Percentiles rank a stretch among this genome's conserved stretches.
These are phyloP conservation scores for Podospora pseudocomata DNA, from an alignment of 495 filamentous ascomycete species.

Conservation along the genomic window DNA sequence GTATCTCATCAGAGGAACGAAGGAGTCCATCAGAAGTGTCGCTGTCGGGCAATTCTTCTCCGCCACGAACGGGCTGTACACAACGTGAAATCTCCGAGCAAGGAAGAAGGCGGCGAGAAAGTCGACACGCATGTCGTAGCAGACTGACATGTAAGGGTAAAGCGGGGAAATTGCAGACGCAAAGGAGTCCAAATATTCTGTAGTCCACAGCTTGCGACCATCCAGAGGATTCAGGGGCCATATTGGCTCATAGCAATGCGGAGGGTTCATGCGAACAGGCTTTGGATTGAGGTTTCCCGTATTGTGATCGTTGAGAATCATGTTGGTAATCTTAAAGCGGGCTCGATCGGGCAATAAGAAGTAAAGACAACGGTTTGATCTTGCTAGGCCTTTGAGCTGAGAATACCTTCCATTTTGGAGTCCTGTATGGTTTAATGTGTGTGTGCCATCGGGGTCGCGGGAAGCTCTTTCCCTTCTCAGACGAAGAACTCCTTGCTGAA, in stretches of 20 bases:
- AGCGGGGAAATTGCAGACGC: conserved; percentile 15
- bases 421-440: not conserved
- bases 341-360: conserved; percentile 21
- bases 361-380: conserved; percentile 10
- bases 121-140: conserved; percentile 26
- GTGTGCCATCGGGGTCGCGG: not conserved
- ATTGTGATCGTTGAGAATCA: conserved; percentile 5
- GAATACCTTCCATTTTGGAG: not conserved
- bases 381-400: not conserved
- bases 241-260: conserved; percentile 13
- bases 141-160: conserved; percentile 19
- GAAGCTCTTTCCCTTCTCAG: conserved; percentile 11
- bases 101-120: conserved; percentile 26
- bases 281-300: conserved; percentile 12
- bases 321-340: conserved; percentile 23
- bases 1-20: conserved; percentile 27
- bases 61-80: conserved; percentile 25
- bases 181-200: conserved; percentile 28
- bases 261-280: conserved; percentile 26
- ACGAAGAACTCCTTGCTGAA: conserved; percentile 17
- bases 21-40: conserved; percentile 20
- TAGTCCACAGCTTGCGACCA: conserved; percentile 16
- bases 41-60: conserved; percentile 17
- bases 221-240: conserved; percentile 21
- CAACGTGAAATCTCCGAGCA: conserved; percentile 30